These are phyloP conservation scores for Pichia sp. DNA, from an alignment of 1,139 yeast species.

Conservation along the genomic window DNA sequence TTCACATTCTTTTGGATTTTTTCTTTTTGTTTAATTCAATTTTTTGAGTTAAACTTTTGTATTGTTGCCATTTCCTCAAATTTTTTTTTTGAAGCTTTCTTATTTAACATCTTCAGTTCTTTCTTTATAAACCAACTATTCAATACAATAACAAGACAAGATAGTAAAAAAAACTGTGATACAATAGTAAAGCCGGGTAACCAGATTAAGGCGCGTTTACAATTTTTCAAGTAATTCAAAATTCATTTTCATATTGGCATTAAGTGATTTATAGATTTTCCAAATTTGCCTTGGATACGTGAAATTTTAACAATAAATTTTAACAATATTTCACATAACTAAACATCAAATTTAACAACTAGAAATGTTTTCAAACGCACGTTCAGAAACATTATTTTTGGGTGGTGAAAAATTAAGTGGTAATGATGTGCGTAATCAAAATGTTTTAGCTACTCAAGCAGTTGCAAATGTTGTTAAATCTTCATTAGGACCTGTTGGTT, in stretches of 20 bases:
- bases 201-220: neutral
- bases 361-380: slow-evolving; percentile 56
- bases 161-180: too few relatives aligned
- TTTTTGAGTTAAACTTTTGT: too few relatives aligned
- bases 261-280: too few relatives aligned
- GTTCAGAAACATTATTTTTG: slow-evolving; percentile 86
- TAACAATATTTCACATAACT: too few relatives aligned
- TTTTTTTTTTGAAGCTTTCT: too few relatives aligned
- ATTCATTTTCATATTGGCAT: neutral
- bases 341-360: neutral
- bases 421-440: slow-evolving; percentile 93
- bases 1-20: too few relatives aligned
- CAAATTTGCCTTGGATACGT: too few relatives aligned
- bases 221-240: neutral
- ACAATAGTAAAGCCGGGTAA: neutral
- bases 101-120: too few relatives aligned
- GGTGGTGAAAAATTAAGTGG: slow-evolving; percentile 97
- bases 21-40: too few relatives aligned
- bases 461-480: slow-evolving; percentile 97
- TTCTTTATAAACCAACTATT: too few relatives aligned
- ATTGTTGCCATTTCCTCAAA: too few relatives aligned
- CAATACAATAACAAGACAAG: too few relatives aligned
- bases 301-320: neutral
- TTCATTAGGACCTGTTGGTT: slow-evolving; percentile 95
- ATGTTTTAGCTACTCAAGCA: slow-evolving; percentile 91